These are phyloP conservation scores for Huntiella moniliformis DNA, from an alignment of 2,329 filamentous ascomycete species.

Conservation along the genomic window DNA sequence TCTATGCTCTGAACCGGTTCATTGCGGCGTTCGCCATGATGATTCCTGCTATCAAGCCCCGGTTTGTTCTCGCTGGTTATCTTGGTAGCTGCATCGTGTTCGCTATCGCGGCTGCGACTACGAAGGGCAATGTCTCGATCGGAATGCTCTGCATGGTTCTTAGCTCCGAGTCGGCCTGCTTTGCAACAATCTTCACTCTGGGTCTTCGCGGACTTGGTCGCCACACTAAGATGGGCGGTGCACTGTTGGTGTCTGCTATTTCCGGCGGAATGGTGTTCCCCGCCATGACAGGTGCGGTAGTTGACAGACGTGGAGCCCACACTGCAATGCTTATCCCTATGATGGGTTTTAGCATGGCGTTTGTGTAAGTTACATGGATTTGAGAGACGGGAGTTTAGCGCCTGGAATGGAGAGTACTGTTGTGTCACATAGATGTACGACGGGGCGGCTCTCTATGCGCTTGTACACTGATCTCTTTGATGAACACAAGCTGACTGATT, in stretches of 20 bases:
- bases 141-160: conserved; percentile 35
- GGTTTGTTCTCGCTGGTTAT: conserved; percentile 34
- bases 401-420: too few relatives aligned
- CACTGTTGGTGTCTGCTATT: conserved; percentile 36
- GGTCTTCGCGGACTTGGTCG: conserved; percentile 41
- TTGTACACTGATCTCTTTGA: too few relatives aligned
- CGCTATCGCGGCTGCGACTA: conserved; percentile 31
- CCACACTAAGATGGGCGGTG: conserved; percentile 51
- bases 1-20: conserved; percentile 41
- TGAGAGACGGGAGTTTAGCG: too few relatives aligned
- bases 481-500: conserved; percentile 1
- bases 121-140: conserved; percentile 31
- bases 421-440: too few relatives aligned
- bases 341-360: conserved; percentile 11
- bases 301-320: conserved; percentile 26
- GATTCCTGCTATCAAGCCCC: conserved; percentile 29
- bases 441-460: too few relatives aligned
- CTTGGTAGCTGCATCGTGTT: conserved; percentile 35
- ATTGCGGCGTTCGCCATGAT: conserved; percentile 35
- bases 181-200: conserved; percentile 40
- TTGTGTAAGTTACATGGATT: conserved; percentile 7
- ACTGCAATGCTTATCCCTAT: conserved; percentile 11
- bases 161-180: conserved; percentile 39
- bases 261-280: conserved; percentile 37
- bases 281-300: conserved; percentile 48